These are phyloP conservation scores for Aureobasidium sp. DNA, from an alignment of 2,329 filamentous ascomycete genomes.

Conservation along the genomic window DNA sequence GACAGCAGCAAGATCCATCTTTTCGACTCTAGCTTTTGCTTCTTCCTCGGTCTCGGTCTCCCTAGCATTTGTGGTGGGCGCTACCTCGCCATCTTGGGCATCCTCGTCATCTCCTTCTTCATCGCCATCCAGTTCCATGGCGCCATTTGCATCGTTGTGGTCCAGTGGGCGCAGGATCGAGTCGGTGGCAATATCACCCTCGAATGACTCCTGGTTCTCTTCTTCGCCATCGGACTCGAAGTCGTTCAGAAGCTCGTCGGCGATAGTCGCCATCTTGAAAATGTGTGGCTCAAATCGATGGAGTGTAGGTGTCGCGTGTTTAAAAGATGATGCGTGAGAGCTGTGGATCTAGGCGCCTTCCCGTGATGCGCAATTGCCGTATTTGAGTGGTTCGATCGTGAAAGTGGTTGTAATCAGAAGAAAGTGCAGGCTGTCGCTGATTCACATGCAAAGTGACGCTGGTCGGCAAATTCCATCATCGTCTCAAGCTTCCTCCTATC, in stretches of 20 bases:
- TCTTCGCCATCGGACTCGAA: slow-evolving; percentile 77
- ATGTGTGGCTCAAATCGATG: not conserved
- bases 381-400: not conserved
- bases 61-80: slow-evolving; percentile 46
- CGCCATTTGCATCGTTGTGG: slow-evolving; percentile 20
- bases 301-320: not conserved
- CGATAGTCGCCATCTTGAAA: slow-evolving; percentile 71
- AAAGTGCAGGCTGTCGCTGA: not conserved
- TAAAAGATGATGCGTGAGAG: not conserved
- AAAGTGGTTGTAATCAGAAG: not conserved
- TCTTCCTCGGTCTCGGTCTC: slow-evolving; percentile 59
- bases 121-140: slow-evolving; percentile 49
- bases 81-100: slow-evolving; percentile 46
- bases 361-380: not conserved
- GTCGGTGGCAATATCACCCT: slow-evolving; percentile 9
- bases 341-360: not conserved
- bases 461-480: slow-evolving; percentile 1
- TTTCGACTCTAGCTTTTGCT: slow-evolving; percentile 71
- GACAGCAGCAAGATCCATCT: slow-evolving; percentile 66
- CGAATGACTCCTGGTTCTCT: slow-evolving; percentile 29
- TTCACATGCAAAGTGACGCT: slow-evolving; percentile 9
- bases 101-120: slow-evolving; percentile 36
- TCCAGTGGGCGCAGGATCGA: slow-evolving; percentile 10
- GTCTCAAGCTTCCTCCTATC: not conserved
- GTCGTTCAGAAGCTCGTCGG: slow-evolving; percentile 86